A percentile compares a stretch with the other conserved stretches of the same genome.
Conservation (phyloP, 2,329 filamentous ascomycete species). For the Malbranchea zuffiana region DNA sequence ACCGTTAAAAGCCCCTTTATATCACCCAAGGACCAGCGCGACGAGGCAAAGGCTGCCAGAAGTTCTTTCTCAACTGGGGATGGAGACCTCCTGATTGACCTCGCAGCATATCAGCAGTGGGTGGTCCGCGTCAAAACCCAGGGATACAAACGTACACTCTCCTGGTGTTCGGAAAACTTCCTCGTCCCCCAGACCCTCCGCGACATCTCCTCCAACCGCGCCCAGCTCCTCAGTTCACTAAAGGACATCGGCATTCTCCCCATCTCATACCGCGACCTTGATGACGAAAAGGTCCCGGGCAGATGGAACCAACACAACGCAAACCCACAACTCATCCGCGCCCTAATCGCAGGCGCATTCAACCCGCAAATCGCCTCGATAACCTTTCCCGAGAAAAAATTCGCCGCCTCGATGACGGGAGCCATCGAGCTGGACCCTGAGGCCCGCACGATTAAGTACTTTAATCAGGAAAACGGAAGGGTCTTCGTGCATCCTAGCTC, state of each 20-base stretch:
- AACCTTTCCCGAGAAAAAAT: slow-evolving; percentile 91
- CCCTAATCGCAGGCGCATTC: slow-evolving; percentile 62
- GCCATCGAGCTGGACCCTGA: slow-evolving; percentile 90
- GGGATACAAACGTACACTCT: slow-evolving; percentile 39
- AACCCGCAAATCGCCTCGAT: slow-evolving; percentile 84
- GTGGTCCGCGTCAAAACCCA: slow-evolving; percentile 48
- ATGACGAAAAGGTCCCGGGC: slow-evolving; percentile 32
- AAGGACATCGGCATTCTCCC: slow-evolving; percentile 73
- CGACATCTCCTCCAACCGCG: slow-evolving; percentile 77
- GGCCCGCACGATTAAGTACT: slow-evolving; percentile 85
- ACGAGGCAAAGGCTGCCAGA: slow-evolving; percentile 67
- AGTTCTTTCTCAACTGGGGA: slow-evolving; percentile 63
- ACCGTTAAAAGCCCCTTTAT: slow-evolving; percentile 81
- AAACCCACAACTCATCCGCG: slow-evolving; percentile 49
- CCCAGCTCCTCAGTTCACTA: slow-evolving; percentile 76
- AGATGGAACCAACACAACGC: slow-evolving; percentile 26
- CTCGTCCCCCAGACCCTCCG: slow-evolving; percentile 71
- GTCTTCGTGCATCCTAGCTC: slow-evolving; percentile 91
- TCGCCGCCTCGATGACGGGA: slow-evolving; percentile 72
- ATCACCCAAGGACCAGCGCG: slow-evolving; percentile 69
- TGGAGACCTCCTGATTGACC: slow-evolving; percentile 79
- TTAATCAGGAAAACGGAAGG: slow-evolving; percentile 69
- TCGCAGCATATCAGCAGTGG: slow-evolving; percentile 78
- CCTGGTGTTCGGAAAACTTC: slow-evolving; percentile 77
- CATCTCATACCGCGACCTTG: slow-evolving; percentile 36